Base-by-base conservation (phyloP, 768 basidiomycete genomes). In the Scleroderma bovista region DNA sequence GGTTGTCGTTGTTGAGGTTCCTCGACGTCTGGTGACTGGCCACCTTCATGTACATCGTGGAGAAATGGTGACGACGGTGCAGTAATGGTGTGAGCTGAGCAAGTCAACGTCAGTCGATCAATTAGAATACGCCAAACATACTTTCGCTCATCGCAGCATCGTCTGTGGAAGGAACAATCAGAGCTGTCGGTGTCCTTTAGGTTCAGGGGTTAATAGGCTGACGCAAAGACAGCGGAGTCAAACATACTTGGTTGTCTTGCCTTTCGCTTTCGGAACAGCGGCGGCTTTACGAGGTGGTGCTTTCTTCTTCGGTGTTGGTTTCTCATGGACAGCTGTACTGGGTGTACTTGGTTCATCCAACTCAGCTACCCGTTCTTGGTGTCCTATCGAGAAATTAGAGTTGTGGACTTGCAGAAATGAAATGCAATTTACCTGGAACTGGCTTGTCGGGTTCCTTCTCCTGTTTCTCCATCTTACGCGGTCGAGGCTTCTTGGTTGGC, bases 21-120 rank as follows among this genome's bases (percentile, higher is more conserved):
- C 51, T 81, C 81, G 33, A 75, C 75, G 43, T 82, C 81, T 31
- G 80, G 77, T 2, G 80, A 72, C 34, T 67, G 68, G 20, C 61
- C 66, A 1, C 51, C 55, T 36, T 67, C 68, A 13, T 58, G 19
- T 22, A 76, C 77, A 20, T 77, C 70, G 37, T 73, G 73, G 22
- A 71, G 74, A 11, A 78, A 68, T 10, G 86, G 86, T 1, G 86
- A 88, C 3, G 86, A 88, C 2, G 86, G 81, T 3, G 84, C 85
- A 15, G 86, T 88, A 24, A 79, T 79, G 13, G 82, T 76, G 60
- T 80, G 80, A 37, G 77, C 86, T 79, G 54, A 34, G 33, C 47
- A 48, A 43, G 48, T 41, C 23, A n/a, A 42, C 16, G 23, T 15
- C 10, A 9, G 32, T 32, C 16, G n/a, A 17, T 15, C 36, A n/a